phyloP scores from a whole-genome alignment of 768 basidiomycete species.

The Hirschioporus abietinus region DNA sequence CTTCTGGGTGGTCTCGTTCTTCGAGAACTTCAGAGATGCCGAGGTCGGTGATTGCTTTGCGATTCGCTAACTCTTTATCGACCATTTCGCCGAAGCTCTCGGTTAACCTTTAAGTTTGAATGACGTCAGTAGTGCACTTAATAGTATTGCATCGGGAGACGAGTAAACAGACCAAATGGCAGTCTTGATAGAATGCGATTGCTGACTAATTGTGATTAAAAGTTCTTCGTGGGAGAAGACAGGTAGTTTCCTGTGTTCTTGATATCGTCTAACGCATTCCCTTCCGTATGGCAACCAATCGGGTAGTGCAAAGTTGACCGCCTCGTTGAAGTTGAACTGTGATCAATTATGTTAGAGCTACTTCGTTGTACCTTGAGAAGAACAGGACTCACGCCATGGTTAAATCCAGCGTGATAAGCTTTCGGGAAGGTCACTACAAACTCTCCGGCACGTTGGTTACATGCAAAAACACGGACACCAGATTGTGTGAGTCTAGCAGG shows the following conservation, averaged over 20 bases:
- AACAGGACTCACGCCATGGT: constrained; percentile 77
- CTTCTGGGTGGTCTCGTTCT: constrained; percentile 79
- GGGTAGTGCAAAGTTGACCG: constrained; percentile 95
- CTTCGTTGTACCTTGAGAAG: constrained; percentile 9
- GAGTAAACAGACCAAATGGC: constrained; percentile 70
- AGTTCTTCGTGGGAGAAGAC: constrained; percentile 99
- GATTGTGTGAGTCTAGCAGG: constrained; percentile 81
- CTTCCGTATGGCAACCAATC: constrained; percentile 90
- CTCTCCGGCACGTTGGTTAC: constrained; percentile 95
- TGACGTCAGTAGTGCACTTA: constrained; percentile 18
- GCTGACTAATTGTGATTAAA: constrained; percentile 94
- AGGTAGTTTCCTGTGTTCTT: constrained; percentile 85
- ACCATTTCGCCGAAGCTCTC: constrained; percentile 86
- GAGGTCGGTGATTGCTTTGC: constrained; percentile 53
- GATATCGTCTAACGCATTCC: constrained; percentile 86
- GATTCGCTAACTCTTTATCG: constrained; percentile 69
- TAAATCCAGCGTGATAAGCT: constrained; percentile 97
- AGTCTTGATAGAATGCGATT: constrained; percentile 87
- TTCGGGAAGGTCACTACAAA: constrained; percentile 98
- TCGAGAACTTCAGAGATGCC: constrained; percentile 67
- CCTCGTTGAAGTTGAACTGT: constrained; percentile 97
- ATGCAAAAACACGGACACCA: constrained; percentile 88
- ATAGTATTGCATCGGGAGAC: constrained; percentile 9
- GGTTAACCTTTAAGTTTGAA: constrained; percentile 55
- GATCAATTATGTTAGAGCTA: background rate